Percentiles rank a stretch among this genome's conserved stretches.
These are phyloP conservation scores for Yamadazyma pseudoaaseri DNA, from an alignment of 1,139 yeast genomes.

Conservation along the genomic window DNA sequence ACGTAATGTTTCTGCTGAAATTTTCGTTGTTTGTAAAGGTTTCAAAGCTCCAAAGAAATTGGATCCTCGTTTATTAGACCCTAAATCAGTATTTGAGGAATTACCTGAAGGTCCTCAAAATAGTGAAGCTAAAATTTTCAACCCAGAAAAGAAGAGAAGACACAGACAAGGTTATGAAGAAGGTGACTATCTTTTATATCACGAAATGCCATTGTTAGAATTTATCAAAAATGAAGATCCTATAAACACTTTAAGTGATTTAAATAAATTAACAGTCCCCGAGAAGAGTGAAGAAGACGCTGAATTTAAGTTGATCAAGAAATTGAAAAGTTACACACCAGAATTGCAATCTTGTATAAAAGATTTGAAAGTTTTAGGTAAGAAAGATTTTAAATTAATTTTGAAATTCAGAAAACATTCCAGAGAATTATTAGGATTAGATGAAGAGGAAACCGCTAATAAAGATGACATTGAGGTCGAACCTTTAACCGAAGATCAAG, in stretches of 20 bases:
- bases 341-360: constrained; percentile 82
- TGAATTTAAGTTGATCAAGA: constrained; percentile 58
- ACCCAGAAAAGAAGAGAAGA: constrained; percentile 88
- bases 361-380: constrained; percentile 92
- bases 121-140: constrained; percentile 87
- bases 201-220: constrained; percentile 72
- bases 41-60: constrained; percentile 94
- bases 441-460: constrained; percentile 35
- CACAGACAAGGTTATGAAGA: constrained; percentile 97
- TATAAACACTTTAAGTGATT: constrained; percentile 73
- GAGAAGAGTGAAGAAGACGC: constrained; percentile 58
- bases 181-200: constrained; percentile 79
- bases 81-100: constrained; percentile 93
- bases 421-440: constrained; percentile 73
- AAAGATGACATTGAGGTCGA: constrained; percentile 57
- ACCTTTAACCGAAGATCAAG: constrained; percentile 82
- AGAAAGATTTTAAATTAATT: constrained; percentile 82
- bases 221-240: constrained; percentile 81
- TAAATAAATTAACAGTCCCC: constrained; percentile 54
- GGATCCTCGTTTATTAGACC: constrained; percentile 90
- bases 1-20: constrained; percentile 98
- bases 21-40: constrained; percentile 93
- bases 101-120: constrained; percentile 73
- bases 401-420: constrained; percentile 88
- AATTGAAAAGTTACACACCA: constrained; percentile 70